Evolutionary conservation across 2,329 filamentous ascomycete genomes (phyloP).

Genomic region (Akanthomyces muscarius): DNA sequence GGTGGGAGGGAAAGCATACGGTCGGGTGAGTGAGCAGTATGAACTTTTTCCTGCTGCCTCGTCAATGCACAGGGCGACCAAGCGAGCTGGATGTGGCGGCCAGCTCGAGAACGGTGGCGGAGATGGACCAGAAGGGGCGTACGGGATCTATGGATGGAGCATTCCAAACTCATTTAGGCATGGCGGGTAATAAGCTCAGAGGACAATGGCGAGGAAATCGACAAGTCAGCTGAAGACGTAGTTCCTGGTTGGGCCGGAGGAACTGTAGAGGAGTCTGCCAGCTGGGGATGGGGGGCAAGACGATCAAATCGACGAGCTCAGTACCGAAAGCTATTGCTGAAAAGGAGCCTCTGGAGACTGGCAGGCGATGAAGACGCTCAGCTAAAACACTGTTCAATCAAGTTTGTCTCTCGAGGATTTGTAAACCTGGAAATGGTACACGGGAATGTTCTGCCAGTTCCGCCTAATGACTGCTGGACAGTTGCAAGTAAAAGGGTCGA

Average conservation of each 20-base stretch:
- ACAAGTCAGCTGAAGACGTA: not conserved
- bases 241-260: not conserved
- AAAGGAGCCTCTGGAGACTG: not conserved
- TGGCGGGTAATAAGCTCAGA: slow-evolving; percentile 9
- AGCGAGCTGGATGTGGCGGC: slow-evolving; percentile 37
- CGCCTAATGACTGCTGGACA: too few relatives aligned
- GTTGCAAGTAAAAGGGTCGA: not conserved
- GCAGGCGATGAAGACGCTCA: too few relatives aligned
- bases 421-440: not conserved
- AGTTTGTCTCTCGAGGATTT: not conserved
- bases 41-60: slow-evolving; percentile 22
- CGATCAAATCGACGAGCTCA: not conserved
- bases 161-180: slow-evolving; percentile 20
- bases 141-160: slow-evolving; percentile 15
- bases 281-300: not conserved
- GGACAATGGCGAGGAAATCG: not conserved
- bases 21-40: slow-evolving; percentile 26
- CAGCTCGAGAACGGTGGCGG: slow-evolving; percentile 31
- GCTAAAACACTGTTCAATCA: not conserved
- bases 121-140: slow-evolving; percentile 19
- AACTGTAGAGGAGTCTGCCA: not conserved
- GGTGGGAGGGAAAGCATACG: slow-evolving; percentile 1
- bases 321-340: not conserved
- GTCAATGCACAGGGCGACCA: not conserved
- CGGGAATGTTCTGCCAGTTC: not conserved